Evolutionary conservation across 768 basidiomycete species (phyloP), one percentile per base, ranked within the genome.

Genomic region (Clathrus columnatus): DNA sequence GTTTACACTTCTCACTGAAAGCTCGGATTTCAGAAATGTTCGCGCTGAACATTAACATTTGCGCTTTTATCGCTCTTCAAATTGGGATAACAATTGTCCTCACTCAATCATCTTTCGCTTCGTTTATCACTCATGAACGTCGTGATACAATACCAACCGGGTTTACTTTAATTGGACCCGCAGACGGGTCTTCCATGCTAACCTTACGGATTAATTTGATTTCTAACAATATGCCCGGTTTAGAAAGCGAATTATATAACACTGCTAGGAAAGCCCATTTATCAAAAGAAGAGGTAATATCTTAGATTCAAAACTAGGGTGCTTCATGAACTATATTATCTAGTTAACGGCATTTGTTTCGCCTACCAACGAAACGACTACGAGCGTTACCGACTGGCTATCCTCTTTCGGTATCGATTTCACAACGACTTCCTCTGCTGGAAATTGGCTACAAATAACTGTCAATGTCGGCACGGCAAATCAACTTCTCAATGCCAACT

Each of bases 171-270:
- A 24, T 26, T 17, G 61, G 61, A 5, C 41, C 62, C 21, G 61
- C 64, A 4, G 7, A 62, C 11, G 24, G 59, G 18, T 32, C 61
- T 24, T 60, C 61, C 11, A 42, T 56, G n/a, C 54, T 69, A 28
- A 62, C 52, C 17, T 57, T 69, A 18, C 63, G 67, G n/a, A 80
- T 84, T 46, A 82, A 73, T 18, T 74, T 84, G 24, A 73, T 73
- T 7, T 81, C 80, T 59, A 72, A 73, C 21, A 71, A 79, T 61
- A 81, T 82, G 60, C 60, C 65, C 41, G 62, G 66, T 23, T 63
- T 83, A 52, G 79, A 83, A 61, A 65, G 74, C 30, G 75, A 78
- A 45, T 65, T 84, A 5, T 77, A 71, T 63, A 76, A 83, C 64
- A 59, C 50, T 18, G 58, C 56, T 41, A 71, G 68, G 54, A 62